phyloP scores from a whole-genome alignment of 768 basidiomycete genomes.

The Leccinum disarticulatum region DNA sequence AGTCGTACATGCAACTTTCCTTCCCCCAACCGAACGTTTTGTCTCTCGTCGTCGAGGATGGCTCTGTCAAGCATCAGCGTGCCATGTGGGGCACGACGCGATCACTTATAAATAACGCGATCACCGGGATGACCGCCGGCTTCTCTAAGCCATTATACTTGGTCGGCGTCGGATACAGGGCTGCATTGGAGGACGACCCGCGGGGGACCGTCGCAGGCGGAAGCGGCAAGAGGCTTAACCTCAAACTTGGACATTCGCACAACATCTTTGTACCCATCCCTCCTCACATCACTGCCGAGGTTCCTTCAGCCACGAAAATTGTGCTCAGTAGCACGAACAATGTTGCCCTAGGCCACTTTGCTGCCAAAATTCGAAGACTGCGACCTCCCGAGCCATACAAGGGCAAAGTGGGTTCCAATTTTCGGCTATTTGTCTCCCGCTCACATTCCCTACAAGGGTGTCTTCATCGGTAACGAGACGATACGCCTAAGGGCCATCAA shows the following conservation, averaged over 20 bases:
- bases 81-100: slow-evolving; percentile 96
- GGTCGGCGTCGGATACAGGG: slow-evolving; percentile 95
- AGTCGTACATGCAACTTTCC: slow-evolving; percentile 44
- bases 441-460: slow-evolving; percentile 54
- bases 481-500: slow-evolving; percentile 90
- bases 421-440: neutral
- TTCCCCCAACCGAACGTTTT: slow-evolving; percentile 35
- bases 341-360: slow-evolving; percentile 82
- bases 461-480: slow-evolving; percentile 91
- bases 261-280: slow-evolving; percentile 83
- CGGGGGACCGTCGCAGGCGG: slow-evolving; percentile 55
- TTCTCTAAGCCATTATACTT: slow-evolving; percentile 82
- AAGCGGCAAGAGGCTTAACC: slow-evolving; percentile 69
- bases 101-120: slow-evolving; percentile 85
- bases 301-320: slow-evolving; percentile 83
- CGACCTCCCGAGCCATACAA: slow-evolving; percentile 96
- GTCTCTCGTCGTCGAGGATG: slow-evolving; percentile 50
- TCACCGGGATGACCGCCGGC: slow-evolving; percentile 86
- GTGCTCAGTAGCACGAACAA: slow-evolving; percentile 83
- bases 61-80: slow-evolving; percentile 72
- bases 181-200: slow-evolving; percentile 79
- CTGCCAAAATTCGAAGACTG: slow-evolving; percentile 79
- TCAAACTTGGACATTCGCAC: slow-evolving; percentile 94
- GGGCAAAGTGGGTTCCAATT: slow-evolving; percentile 75
- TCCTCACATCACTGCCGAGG: slow-evolving; percentile 73